Evolutionary conservation across 352 stramenopile species (phyloP).

Genomic region (Globisporangium mamillatum): DNA sequence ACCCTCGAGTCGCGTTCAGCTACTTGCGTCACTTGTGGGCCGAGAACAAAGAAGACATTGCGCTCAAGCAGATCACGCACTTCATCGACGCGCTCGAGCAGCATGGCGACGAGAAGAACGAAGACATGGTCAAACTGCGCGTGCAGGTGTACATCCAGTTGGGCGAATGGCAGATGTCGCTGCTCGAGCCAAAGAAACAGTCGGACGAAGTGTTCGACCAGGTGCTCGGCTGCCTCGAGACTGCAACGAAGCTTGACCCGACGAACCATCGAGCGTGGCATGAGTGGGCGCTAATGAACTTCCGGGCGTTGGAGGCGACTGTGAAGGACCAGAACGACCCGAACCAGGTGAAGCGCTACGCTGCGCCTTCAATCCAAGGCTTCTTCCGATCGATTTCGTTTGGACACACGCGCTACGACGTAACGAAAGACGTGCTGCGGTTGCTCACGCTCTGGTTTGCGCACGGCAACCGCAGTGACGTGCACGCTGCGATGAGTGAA

Average conservation of each 20-base stretch:
- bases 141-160: constrained; percentile 86
- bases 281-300: constrained; percentile 98
- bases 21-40: constrained; percentile 83
- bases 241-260: constrained; percentile 76
- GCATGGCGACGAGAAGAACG: constrained; percentile 51
- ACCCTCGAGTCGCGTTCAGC: constrained; percentile 77
- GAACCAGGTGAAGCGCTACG: constrained; percentile 55
- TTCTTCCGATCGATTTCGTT: constrained; percentile 98
- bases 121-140: constrained; percentile 72
- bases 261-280: constrained; percentile 98
- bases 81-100: constrained; percentile 84
- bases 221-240: constrained; percentile 79
- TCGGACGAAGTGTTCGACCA: constrained; percentile 69
- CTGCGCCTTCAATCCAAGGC: constrained; percentile 93
- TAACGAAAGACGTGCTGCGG: constrained; percentile 97
- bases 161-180: constrained; percentile 82
- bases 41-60: constrained; percentile 79
- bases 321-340: constrained; percentile 57
- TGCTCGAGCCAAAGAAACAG: constrained; percentile 72
- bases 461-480: constrained; percentile 92
- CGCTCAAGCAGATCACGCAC: constrained; percentile 78
- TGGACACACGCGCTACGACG: constrained; percentile 91
- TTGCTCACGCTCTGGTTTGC: constrained; percentile 99
- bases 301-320: constrained; percentile 74
- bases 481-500: constrained; percentile 69